Evolutionary conservation across 2,329 filamentous ascomycete genomes (phyloP), one percentile per base, ranked within the genome.

Genomic region (Beauveria scarabaeidicola): DNA sequence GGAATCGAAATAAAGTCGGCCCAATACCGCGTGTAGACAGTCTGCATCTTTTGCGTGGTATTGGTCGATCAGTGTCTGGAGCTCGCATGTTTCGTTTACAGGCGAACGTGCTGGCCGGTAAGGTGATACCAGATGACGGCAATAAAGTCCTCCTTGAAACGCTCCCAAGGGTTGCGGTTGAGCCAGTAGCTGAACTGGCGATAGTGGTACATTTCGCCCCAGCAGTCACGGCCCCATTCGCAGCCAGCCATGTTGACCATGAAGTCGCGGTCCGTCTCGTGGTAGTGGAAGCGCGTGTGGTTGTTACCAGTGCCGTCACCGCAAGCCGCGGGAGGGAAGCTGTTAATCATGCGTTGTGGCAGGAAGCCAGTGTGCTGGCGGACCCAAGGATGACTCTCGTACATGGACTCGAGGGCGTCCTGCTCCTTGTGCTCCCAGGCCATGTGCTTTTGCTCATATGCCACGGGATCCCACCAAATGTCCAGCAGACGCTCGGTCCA

Each of bases 361-460:
- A 97, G 81, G 74, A 99, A 99, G 5, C 85, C 93, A 3, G 91
- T 87, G 67, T 94, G 89, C 59, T 90, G 86, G 61, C 94, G 86
- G 58, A 97, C 85, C 92, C 94, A 99, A 0, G 94, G 90, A 71
- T 97, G 93, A 59, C 88, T 88, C 60, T 81, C 83, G 76, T 99
- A 99, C 63, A 99, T 80, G 75, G 96, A 89, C 75, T 97, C 92
- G 46, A 99, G 77, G 1, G 92, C 91, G 70, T 97, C 92, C 75
- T 99, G 94, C 73, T 99, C 94, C 72, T 97, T 97, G 78, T 99
- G 94, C 69, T 94, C 92, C 94, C 94, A 99, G 63, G 94, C 84
- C 92, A 97, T 97, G 73, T 99, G 94, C 71, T 91, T 95, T 75
- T 99, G 94, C 75, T 99, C 94, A 73, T 99, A 99, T 60, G 88